These are phyloP conservation scores for Yamadazyma nakazawae DNA, from an alignment of 805 yeast species.

Conservation along the genomic window DNA sequence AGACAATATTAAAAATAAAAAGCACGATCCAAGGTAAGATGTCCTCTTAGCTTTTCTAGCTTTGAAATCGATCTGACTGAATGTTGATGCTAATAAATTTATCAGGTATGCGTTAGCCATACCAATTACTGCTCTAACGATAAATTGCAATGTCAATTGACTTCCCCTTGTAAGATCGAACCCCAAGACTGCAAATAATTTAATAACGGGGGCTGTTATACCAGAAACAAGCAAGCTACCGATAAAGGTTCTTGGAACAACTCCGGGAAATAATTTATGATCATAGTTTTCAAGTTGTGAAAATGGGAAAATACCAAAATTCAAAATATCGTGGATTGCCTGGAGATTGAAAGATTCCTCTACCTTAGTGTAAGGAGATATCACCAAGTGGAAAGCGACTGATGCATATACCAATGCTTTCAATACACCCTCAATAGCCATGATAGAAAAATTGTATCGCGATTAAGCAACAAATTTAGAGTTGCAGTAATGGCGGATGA, in stretches of 20 bases:
- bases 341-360: slow-evolving; percentile 92
- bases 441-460: neutral
- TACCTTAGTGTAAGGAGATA: slow-evolving; percentile 85
- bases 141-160: slow-evolving; percentile 49
- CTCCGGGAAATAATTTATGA: slow-evolving; percentile 81
- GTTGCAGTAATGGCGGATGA: slow-evolving; percentile 8
- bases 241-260: slow-evolving; percentile 79
- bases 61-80: slow-evolving; percentile 21
- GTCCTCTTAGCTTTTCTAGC: slow-evolving; percentile 16
- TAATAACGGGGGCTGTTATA: slow-evolving; percentile 37
- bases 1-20: slow-evolving; percentile 50
- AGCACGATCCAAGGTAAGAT: slow-evolving; percentile 51
- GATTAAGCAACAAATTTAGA: no score
- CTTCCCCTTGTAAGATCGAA: slow-evolving; percentile 14
- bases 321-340: slow-evolving; percentile 78
- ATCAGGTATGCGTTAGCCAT: slow-evolving; percentile 54
- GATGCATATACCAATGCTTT: slow-evolving; percentile 35
- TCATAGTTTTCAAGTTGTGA: slow-evolving; percentile 49
- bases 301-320: slow-evolving; percentile 49
- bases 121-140: slow-evolving; percentile 62
- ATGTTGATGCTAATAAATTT: slow-evolving; percentile 44
- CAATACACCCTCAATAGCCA: slow-evolving; percentile 1
- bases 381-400: slow-evolving; percentile 46
- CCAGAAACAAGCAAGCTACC: slow-evolving; percentile 60
- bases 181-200: slow-evolving; percentile 18